These are phyloP conservation scores for Solanum raphanifolium DNA, from an alignment of 257 asterid species.

Conservation along the genomic window DNA sequence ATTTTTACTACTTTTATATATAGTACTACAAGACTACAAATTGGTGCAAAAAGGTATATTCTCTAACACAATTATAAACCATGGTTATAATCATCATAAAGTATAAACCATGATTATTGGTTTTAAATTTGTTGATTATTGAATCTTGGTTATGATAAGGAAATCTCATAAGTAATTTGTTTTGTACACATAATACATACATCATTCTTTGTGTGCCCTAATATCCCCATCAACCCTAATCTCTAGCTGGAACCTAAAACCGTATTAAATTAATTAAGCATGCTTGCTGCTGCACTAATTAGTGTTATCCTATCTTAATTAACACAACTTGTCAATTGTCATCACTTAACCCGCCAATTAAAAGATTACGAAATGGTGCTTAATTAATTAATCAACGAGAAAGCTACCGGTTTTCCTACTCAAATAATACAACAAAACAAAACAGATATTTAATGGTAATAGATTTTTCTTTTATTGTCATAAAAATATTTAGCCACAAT, in stretches of 20 bases:
- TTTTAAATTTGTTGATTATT: background rate
- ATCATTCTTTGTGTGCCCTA: constrained; percentile 12
- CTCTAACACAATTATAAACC: background rate
- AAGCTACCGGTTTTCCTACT: background rate
- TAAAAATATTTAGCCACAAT: too few species aligned
- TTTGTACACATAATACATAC: background rate
- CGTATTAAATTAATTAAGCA: background rate
- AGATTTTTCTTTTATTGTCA: too few species aligned
- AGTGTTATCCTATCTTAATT: background rate
- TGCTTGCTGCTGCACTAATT: background rate
- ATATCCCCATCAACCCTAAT: constrained; percentile 12
- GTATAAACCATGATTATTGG: background rate
- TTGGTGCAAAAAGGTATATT: background rate
- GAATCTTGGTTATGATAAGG: background rate
- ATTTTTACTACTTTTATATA: background rate
- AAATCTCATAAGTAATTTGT: background rate
- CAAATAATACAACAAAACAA: background rate
- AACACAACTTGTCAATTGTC: background rate
- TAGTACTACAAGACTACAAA: background rate
- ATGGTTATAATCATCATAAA: background rate
- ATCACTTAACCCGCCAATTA: background rate
- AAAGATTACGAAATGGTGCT: background rate
- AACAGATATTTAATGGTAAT: background rate
- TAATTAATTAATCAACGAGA: background rate
- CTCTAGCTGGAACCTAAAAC: background rate